Evolutionary conservation across 2,329 filamentous ascomycete genomes (phyloP), one percentile per base, ranked within the genome.

Genomic region (Akanthomyces lecanii): DNA sequence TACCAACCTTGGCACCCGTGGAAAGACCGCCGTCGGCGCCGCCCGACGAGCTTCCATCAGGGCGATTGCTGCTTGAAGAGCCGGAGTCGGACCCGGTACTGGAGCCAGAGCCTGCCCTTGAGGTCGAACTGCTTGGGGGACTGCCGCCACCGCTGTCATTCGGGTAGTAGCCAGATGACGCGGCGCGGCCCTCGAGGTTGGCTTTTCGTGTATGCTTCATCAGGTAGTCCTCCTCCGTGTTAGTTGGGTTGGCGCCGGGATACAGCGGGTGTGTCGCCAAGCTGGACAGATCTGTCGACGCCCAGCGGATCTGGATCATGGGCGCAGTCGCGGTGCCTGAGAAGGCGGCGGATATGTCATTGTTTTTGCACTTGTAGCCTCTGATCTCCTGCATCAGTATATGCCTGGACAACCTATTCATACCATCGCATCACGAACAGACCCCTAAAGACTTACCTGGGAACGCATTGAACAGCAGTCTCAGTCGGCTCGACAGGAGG

Each of bases 241-340:
- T 33, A 5, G 63, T 62, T 14, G 63, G 57, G 44, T 62, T 62
- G 14, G 63, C 63, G 40, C 63, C 63, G 30, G 51, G 51, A 14
- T 62, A 52, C 16, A 64, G 45, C 21, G 61, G 61, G 44, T 63
- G 61, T 14, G 61, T 63, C 28, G 54, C 54, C 3, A 63, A 48
- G 5, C 40, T 38, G 7, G 63, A 44, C 16, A 64, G 63, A 28
- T 64, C 63, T 16, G 28, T 58, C 51, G 61, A 52, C 7, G 63
- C 63, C 63, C 63, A 64, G 10, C 63, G 63, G 11, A 64, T 50
- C 40, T 64, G 63, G 10, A 64, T 64, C 63, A 64, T 61, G 4
- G 63, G 63, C 53, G 58, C 50, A 7, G 63, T 61, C 33, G 33
- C 16, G 10, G 44, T 64, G 23, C 55, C 48, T 3, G 57, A 64